Base-by-base conservation (phyloP, 768 basidiomycete genomes). In the Lepiota brunneoincarnata region DNA sequence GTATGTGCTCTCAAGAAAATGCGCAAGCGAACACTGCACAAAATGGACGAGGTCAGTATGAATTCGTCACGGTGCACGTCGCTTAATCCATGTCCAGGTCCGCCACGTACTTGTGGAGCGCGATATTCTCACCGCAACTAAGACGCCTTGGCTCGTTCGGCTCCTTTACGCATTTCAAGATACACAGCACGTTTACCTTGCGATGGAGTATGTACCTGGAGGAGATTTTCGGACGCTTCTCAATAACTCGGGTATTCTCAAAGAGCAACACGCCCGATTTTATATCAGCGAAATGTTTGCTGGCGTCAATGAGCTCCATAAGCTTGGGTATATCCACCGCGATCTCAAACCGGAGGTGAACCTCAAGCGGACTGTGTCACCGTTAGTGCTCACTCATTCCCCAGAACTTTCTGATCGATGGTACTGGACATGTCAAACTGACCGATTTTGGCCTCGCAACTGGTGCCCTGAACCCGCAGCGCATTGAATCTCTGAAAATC, bases 261-360 rank as follows among this genome's bases (percentile, higher is more conserved):
- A 98, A 67, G 95, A 98, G 67, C 93, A 98, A 63, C 93, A 98
- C 63, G 96, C 97, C 1, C 79, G 89, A 51, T 98, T 95, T 68
- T 99, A 99, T 70, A 96, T 98, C 63, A 84, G 89, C 56, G 96
- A 99, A 72, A 99, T 99, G 97, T 98, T 98, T 65, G 87, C 86
- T 18, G 87, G 85, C 4, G 94, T 98, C 40, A 89, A 84, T 54
- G 96, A 98, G 67, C 75, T 98, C 31, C 97, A 99, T 72, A 95
- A 94, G 67, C 82, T 99, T 3, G 97, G 97, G 0, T 99, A 99
- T 66, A 94, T 99, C 54, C 97, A 98, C 73, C 91, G 96, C 54
- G 96, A 98, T 73, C 75, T 98, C 46, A 98, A 98, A 70, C 96
- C 96, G 2, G 96, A 98, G 83, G 94, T 94, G 55, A 47, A 4